Evolutionary conservation across 75 land plant species (phyloP).

Genomic region (Chamaecyparis obtusa): DNA sequence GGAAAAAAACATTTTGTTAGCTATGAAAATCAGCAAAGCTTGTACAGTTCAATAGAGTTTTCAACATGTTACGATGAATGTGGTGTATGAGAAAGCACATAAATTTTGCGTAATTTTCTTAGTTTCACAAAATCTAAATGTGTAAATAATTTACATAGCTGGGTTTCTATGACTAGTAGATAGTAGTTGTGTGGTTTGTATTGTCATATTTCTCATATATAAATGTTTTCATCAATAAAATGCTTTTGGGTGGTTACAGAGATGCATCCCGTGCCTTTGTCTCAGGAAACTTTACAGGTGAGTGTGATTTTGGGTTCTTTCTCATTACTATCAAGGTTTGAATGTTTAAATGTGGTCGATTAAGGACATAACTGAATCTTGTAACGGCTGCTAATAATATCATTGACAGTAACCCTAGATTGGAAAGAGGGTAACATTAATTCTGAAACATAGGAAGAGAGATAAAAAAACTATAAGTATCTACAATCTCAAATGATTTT

Average conservation of each 20-base stretch:
- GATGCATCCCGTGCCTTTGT: slow-evolving; percentile 99
- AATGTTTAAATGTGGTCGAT: neutral
- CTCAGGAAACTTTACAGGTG: slow-evolving; percentile 96
- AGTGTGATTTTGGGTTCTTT: neutral
- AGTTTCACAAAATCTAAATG: neutral
- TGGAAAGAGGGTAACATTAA: neutral
- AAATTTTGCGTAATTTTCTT: neutral
- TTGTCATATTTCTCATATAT: neutral
- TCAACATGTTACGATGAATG: too few relatives aligned
- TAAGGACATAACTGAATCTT: neutral
- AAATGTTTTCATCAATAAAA: neutral
- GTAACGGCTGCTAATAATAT: neutral
- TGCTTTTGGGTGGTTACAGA: slow-evolving; percentile 25
- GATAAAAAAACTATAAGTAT: too few relatives aligned
- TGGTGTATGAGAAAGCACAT: neutral
- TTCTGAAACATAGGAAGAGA: neutral
- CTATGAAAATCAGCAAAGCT: neutral
- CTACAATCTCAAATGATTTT: too few relatives aligned
- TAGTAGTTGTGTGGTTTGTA: neutral
- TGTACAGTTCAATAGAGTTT: neutral
- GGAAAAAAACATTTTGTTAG: neutral
- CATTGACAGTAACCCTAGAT: neutral
- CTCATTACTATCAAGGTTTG: neutral
- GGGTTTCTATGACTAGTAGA: neutral
- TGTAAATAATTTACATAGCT: neutral